These are phyloP conservation scores for Populus hybrid DNA, from an alignment of 441 rosid genomes.

Conservation along the genomic window DNA sequence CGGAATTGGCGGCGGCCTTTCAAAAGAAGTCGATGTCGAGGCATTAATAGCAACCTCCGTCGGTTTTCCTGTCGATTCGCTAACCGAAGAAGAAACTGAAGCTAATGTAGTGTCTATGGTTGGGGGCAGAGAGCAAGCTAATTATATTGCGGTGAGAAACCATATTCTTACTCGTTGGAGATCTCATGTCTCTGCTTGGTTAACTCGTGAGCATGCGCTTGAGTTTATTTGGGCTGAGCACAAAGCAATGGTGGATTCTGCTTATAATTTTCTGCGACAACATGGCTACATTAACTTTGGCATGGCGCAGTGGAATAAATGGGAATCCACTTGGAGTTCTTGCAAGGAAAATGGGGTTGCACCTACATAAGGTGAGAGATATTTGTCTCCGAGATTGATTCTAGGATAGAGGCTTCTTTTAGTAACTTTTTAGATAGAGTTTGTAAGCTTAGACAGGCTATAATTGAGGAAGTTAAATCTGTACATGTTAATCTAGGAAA, in stretches of 20 bases:
- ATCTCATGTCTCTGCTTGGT: constrained; percentile 71
- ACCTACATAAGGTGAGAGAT: constrained; percentile 94
- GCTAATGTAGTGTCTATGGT: constrained; percentile 68
- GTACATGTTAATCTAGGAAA: constrained; percentile 79
- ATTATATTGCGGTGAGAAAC: constrained; percentile 76
- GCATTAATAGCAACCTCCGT: too few species aligned
- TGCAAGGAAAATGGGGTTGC: constrained; percentile 80
- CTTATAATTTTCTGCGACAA: constrained; percentile 66
- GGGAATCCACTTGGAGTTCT: constrained; percentile 90
- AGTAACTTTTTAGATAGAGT: constrained; percentile 84
- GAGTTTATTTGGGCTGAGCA: constrained; percentile 72
- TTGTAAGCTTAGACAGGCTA: constrained; percentile 85
- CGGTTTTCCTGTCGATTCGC: too few species aligned
- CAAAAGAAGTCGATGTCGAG: too few species aligned
- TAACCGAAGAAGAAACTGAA: constrained; percentile 94
- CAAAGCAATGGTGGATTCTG: constrained; percentile 62
- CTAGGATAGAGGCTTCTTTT: constrained; percentile 74
- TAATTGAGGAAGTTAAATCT: constrained; percentile 84
- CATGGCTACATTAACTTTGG: constrained; percentile 92
- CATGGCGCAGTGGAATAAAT: constrained; percentile 69
- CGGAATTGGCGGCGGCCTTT: too few species aligned
- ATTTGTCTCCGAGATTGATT: constrained; percentile 74
- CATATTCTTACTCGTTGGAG: constrained; percentile 85
- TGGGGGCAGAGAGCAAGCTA: constrained; percentile 73
- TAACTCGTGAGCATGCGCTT: constrained; percentile 67